A percentile compares a stretch with the other conserved stretches of the same genome.
Conservation (phyloP, 371 early-diverging fungal species). For the Batkoa obscura region DNA sequence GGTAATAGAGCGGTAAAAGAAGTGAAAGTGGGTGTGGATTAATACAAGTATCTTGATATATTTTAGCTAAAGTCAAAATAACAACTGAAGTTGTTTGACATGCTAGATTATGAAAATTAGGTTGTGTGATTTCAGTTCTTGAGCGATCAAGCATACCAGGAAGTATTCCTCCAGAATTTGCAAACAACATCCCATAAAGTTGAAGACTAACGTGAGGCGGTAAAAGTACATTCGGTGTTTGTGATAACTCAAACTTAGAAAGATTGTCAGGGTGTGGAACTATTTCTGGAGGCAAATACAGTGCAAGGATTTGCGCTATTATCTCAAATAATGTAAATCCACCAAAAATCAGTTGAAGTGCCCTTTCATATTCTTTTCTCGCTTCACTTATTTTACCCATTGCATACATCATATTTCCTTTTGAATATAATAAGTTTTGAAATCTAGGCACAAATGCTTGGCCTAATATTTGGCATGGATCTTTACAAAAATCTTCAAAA, state of each 20-base stretch:
- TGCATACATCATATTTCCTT: conserved; percentile 63
- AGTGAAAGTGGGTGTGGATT: conserved; percentile 20
- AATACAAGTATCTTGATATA: conserved; percentile 44
- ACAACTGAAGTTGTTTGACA: no score
- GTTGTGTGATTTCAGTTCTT: conserved; percentile 11
- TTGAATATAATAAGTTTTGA: conserved; percentile 61
- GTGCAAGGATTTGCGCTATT: conserved; percentile 13
- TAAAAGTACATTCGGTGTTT: conserved; percentile 22
- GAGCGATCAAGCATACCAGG: conserved; percentile 25
- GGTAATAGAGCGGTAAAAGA: conserved; percentile 62
- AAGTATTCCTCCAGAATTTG: conserved; percentile 34
- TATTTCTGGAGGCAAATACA: neutral
- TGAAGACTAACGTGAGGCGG: conserved; percentile 45
- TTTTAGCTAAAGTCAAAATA: conserved; percentile 63
- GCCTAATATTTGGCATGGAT: conserved; percentile 5
- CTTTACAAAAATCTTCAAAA: conserved; percentile 6
- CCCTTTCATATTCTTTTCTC: conserved; percentile 51
- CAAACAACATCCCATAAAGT: conserved; percentile 32
- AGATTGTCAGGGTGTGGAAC: neutral
- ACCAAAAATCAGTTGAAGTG: conserved; percentile 54
- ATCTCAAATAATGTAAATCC: conserved; percentile 34
- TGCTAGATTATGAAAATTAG: no score
- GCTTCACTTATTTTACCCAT: conserved; percentile 52
- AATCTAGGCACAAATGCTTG: conserved; percentile 23
- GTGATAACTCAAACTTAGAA: neutral